phyloP scores from a whole-genome alignment of 345 rosid genomes.

The Syzygium aromaticum region DNA sequence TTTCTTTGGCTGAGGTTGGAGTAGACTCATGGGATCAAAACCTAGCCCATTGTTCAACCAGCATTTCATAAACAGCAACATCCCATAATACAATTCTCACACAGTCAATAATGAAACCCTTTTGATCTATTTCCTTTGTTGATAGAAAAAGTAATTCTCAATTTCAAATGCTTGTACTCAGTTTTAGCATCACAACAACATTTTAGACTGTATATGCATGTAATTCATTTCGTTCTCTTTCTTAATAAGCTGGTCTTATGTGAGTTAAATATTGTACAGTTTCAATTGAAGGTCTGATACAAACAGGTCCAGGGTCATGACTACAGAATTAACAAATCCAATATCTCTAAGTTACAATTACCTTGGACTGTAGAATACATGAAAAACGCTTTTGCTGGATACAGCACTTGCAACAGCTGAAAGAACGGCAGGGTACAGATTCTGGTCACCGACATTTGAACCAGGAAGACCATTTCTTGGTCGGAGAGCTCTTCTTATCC shows the following conservation, averaged over 20 bases:
- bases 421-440: slow-evolving; percentile 38
- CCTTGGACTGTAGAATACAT: slow-evolving; percentile 87
- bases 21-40: neutral
- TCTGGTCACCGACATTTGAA: slow-evolving; percentile 44
- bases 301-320: neutral
- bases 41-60: neutral
- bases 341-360: slow-evolving; percentile 10
- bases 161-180: neutral
- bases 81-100: neutral
- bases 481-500: slow-evolving; percentile 66
- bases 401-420: slow-evolving; percentile 61
- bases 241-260: neutral
- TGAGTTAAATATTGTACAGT: neutral
- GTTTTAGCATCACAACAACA: neutral
- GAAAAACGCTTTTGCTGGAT: slow-evolving; percentile 54
- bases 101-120: neutral
- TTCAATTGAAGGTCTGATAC: neutral
- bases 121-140: neutral
- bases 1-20: neutral
- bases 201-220: neutral
- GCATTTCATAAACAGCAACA: neutral
- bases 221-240: neutral
- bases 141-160: neutral
- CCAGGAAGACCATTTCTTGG: slow-evolving; percentile 77
- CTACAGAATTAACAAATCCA: neutral